Percentiles rank a stretch among this genome's conserved stretches.
These are phyloP conservation scores for Pulveroboletus frians DNA, from an alignment of 768 basidiomycete genomes.

Conservation along the genomic window DNA sequence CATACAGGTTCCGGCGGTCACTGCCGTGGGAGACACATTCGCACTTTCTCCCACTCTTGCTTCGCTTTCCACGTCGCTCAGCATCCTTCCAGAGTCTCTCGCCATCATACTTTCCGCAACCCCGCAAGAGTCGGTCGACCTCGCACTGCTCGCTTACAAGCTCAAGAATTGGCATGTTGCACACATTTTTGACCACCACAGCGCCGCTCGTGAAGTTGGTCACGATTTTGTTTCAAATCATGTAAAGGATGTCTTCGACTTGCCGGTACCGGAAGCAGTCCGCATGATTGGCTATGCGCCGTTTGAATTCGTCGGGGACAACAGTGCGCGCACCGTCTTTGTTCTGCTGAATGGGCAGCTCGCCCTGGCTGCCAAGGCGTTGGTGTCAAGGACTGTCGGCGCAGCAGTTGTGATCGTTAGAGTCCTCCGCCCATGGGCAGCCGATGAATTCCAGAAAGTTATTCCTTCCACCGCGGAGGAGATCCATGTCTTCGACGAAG, in stretches of 20 bases:
- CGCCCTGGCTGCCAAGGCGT: constrained; percentile 56
- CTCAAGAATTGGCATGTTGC: constrained; percentile 65
- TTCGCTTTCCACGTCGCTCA: constrained; percentile 53
- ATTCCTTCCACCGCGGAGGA: constrained; percentile 55
- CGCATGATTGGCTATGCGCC: constrained; percentile 57
- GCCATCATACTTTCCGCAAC: constrained; percentile 79
- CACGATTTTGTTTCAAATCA: constrained; percentile 42
- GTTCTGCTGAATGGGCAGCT: constrained; percentile 74
- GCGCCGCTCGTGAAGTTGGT: constrained; percentile 70
- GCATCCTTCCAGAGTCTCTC: constrained; percentile 58
- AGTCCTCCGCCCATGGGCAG: constrained; percentile 81
- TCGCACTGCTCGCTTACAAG: constrained; percentile 72
- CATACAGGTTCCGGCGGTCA: constrained; percentile 77
- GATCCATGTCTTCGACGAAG: constrained; percentile 77
- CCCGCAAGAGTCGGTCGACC: constrained; percentile 75
- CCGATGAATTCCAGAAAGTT: constrained; percentile 50
- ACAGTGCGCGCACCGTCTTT: constrained; percentile 56
- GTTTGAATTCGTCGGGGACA: constrained; percentile 73
- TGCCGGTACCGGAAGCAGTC: constrained; percentile 46
- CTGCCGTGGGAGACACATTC: constrained; percentile 59
- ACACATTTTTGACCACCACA: constrained; percentile 88
- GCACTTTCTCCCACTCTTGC: constrained; percentile 75
- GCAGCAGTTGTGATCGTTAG: constrained; percentile 69
- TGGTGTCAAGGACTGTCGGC: constrained; percentile 40
- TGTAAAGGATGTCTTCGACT: constrained; percentile 25